Evolutionary conservation across 2,329 filamentous ascomycete genomes (phyloP), one percentile per base, ranked within the genome.

Genomic region (Drechslerella coelobrocha): DNA sequence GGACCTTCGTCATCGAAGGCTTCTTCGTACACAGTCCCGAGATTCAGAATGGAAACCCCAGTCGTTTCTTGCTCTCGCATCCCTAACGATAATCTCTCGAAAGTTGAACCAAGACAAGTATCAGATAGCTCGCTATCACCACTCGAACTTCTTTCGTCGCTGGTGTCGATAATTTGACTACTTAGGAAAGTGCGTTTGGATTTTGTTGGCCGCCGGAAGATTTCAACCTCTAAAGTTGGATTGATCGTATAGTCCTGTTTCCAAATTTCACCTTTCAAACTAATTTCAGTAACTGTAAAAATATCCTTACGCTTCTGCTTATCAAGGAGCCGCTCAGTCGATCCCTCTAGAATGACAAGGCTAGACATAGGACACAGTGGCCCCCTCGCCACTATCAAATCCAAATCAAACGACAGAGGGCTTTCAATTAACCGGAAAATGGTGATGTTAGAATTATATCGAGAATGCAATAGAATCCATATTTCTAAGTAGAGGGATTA

Each of bases 191-290:
- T 34, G 23, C 53, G 37, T 17, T 59, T 71, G 5, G 26, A 14
- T 19, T 62, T 63, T 4, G 59, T 52, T n/a, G 50, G 24, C 19
- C 43, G 60, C 7, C 45, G 53, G 19, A 63, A 60, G 10, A 55
- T 59, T 8, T n/a, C 21, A 52, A 24, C 17, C 14, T 71, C 50
- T 5, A 71, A 12, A 10, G 43, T 55, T 7, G 45, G 39, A 39
- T 63, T 54, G 10, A 55, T n/a, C 7, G 66, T 71, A 24, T 53
- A 71, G 26, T 71, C 66, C 21, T 71, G 66, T 37, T 53, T 60
- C 66, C 66, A 71, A n/a, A 71, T 23, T 12, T 60, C 66, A 34
- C 55, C 52, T 14, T 54, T 39, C 8, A 59, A 71, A 3, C 48
- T 51, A 34, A 71, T 54, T 14, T 29, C 41, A 23, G 53, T 19